Conservation (phyloP, 176 grass and related monocot genomes). For the Triticum turgidum region DNA sequence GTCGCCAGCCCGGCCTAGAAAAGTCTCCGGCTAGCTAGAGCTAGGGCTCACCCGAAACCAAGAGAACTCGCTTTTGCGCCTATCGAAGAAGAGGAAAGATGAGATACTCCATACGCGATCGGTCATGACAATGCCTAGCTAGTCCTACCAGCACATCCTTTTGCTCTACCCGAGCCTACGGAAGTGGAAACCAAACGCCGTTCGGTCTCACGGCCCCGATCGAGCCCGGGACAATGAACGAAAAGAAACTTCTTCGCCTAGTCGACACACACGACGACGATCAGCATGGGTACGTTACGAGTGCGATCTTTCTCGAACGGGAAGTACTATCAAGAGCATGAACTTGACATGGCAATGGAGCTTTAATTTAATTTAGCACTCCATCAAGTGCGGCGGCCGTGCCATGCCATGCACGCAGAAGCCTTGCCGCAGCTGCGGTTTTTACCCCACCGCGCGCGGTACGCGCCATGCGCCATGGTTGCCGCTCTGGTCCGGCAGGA, state of each 20-base stretch:
- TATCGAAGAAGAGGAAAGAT: neutral
- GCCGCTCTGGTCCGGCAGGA: neutral
- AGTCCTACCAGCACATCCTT: too few relatives aligned
- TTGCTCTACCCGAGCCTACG: neutral
- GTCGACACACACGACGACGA: neutral
- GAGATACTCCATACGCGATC: neutral
- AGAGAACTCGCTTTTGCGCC: neutral
- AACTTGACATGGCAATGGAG: neutral
- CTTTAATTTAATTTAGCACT: neutral
- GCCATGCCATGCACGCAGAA: neutral
- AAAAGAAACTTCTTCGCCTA: neutral
- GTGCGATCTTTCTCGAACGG: neutral
- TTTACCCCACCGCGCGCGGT: neutral
- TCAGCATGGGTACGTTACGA: neutral
- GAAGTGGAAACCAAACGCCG: neutral
- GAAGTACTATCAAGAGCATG: neutral
- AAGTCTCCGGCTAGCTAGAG: neutral
- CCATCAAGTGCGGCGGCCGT: neutral
- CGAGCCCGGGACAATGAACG: neutral
- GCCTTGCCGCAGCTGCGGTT: neutral
- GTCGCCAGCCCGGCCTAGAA: neutral
- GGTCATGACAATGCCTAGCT: neutral
- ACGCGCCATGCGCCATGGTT: too few relatives aligned
- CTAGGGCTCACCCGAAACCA: neutral
- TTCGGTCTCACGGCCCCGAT: neutral